phyloP scores from a whole-genome alignment of 2,329 filamentous ascomycete species.

The Colletotrichum costaricense region DNA sequence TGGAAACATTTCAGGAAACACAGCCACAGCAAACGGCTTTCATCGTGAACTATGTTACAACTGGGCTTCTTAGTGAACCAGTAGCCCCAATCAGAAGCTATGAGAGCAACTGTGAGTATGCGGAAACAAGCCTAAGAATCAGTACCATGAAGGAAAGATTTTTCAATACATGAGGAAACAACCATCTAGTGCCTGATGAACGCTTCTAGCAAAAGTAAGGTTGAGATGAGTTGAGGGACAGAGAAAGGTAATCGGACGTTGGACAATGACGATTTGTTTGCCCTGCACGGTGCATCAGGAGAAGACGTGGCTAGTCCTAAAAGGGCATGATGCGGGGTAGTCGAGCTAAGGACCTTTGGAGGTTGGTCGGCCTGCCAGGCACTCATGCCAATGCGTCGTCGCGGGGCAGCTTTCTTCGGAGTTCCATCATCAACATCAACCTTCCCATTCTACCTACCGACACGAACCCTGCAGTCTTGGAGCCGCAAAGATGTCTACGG shows the following conservation, averaged over 20 bases:
- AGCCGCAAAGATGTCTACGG: slow-evolving; percentile 42
- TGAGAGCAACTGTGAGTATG: no score
- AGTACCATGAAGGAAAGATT: no score
- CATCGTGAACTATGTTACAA: not conserved
- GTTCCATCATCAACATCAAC: slow-evolving; percentile 28
- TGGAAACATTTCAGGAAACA: not conserved
- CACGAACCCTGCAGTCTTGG: slow-evolving; percentile 14
- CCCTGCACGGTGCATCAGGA: not conserved
- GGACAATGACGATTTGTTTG: not conserved
- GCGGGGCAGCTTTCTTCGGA: slow-evolving; percentile 29
- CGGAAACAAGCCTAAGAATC: no score
- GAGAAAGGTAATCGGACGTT: not conserved
- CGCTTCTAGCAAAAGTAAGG: not conserved
- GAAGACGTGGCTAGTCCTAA: slow-evolving; percentile 6
- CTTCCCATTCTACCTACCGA: not conserved
- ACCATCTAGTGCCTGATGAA: no score
- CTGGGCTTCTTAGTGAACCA: not conserved
- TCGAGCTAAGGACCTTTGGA: slow-evolving; percentile 9
- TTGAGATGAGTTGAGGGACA: not conserved
- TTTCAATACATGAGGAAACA: no score
- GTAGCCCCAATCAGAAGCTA: no score
- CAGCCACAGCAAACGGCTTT: not conserved
- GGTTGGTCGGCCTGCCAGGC: not conserved
- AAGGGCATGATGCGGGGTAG: slow-evolving; percentile 36
- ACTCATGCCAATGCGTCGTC: slow-evolving; percentile 6